Conservation (phyloP, 768 basidiomycete genomes). For the Strobilomyces echinocephalus region DNA sequence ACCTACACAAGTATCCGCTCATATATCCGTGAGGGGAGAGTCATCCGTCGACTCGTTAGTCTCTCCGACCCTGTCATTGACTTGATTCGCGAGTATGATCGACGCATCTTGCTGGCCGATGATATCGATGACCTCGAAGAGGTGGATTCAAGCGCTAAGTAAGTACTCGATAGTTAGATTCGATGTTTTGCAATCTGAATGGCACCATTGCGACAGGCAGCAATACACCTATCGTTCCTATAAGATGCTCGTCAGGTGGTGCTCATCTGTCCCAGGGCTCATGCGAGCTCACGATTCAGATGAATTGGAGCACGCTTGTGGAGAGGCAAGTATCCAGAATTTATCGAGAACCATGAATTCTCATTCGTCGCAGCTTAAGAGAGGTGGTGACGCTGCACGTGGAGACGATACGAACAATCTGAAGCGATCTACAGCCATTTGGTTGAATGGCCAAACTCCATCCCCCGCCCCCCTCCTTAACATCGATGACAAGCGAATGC, state of each 20-base stretch:
- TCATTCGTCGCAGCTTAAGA: background rate
- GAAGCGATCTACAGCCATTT: background rate
- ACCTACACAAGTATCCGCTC: background rate
- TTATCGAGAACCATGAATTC: background rate
- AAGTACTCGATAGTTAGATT: background rate
- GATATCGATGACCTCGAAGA: background rate
- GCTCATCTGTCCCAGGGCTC: background rate
- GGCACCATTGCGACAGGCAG: background rate
- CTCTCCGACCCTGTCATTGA: background rate
- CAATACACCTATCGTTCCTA: background rate
- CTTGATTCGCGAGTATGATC: background rate
- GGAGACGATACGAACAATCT: background rate
- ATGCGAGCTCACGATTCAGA: background rate
- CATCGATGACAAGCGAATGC: background rate
- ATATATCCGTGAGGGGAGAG: background rate
- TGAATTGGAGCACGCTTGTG: background rate
- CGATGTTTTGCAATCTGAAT: background rate
- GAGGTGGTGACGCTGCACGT: background rate
- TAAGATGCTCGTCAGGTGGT: background rate
- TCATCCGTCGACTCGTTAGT: background rate
- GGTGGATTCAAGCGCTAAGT: background rate
- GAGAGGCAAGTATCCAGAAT: background rate
- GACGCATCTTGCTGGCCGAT: background rate
- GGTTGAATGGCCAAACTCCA: background rate
- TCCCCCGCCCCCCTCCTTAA: background rate